Conservation (phyloP, 371 early-diverging fungal species). For the Actinomortierella ambigua region DNA sequence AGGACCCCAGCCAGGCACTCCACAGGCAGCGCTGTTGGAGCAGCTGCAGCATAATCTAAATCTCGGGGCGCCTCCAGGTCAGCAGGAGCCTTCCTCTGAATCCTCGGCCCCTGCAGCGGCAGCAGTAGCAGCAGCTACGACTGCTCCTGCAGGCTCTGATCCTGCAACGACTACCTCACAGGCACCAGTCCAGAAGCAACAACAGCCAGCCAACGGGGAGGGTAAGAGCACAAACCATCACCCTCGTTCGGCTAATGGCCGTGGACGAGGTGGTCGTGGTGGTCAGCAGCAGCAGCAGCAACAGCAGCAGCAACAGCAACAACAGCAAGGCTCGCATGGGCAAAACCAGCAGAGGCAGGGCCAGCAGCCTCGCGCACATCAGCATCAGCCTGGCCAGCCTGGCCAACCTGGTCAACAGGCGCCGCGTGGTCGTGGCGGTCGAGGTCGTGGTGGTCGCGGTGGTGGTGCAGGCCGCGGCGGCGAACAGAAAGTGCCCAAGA, state of each 20-base stretch:
- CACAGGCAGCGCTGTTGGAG: slow-evolving; percentile 10
- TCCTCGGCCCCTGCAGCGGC: slow-evolving; percentile 13
- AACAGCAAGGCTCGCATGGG: slow-evolving; percentile 16
- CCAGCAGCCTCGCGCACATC: slow-evolving; percentile 8
- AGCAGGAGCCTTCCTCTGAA: slow-evolving; percentile 9
- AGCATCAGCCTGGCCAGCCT: background rate
- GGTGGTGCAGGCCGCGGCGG: slow-evolving; percentile 12
- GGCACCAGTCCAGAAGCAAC: background rate
- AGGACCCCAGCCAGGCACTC: background rate
- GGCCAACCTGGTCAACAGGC: slow-evolving; percentile 9
- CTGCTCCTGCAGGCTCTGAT: slow-evolving; percentile 18
- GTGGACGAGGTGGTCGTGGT: slow-evolving; percentile 17
- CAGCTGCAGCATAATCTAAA: slow-evolving; percentile 20
- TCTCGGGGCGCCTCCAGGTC: slow-evolving; percentile 20
- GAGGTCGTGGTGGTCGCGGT: slow-evolving; percentile 22
- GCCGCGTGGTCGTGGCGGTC: slow-evolving; percentile 30
- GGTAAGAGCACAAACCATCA: slow-evolving; percentile 23
- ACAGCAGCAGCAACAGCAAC: slow-evolving; percentile 10
- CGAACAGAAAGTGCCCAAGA: background rate
- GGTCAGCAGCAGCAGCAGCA: slow-evolving; percentile 8
- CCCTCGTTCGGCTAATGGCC: slow-evolving; percentile 2
- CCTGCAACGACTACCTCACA: too few relatives aligned
- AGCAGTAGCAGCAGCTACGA: slow-evolving; percentile 9
- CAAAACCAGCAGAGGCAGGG: slow-evolving; percentile 16
- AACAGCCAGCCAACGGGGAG: background rate